phyloP scores from a whole-genome alignment of 2,329 filamentous ascomycete genomes.

The Hypoxylon sp. region DNA sequence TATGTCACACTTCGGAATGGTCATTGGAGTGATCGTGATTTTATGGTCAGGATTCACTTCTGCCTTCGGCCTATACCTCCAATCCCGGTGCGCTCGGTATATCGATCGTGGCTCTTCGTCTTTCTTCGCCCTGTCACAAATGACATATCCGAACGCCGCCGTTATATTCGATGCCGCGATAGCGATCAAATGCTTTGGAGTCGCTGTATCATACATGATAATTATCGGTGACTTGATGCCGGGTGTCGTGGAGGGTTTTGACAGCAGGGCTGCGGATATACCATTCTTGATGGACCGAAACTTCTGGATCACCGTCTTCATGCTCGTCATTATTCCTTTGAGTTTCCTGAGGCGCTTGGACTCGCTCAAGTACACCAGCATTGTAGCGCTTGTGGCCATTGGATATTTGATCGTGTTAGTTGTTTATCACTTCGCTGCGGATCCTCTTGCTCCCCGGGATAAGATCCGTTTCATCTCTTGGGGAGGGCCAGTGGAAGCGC shows the following conservation, averaged over 20 bases:
- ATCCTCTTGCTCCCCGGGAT: constrained; percentile 79
- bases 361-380: constrained; percentile 96
- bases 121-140: constrained; percentile 96
- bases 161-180: constrained; percentile 97
- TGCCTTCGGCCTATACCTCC: constrained; percentile 94
- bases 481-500: constrained; percentile 80
- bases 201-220: constrained; percentile 96
- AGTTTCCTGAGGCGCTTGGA: constrained; percentile 93
- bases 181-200: constrained; percentile 97
- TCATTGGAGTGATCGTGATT: constrained; percentile 85
- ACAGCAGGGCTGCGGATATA: constrained; percentile 70
- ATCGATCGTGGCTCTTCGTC: constrained; percentile 89
- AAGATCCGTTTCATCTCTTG: constrained; percentile 82
- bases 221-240: constrained; percentile 99
- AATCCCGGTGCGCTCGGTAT: constrained; percentile 92
- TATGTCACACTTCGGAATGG: constrained; percentile 94
- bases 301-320: constrained; percentile 98
- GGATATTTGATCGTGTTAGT: constrained; percentile 94
- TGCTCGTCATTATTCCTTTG: constrained; percentile 94
- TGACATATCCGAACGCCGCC: constrained; percentile 96
- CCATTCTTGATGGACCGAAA: constrained; percentile 88
- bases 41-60: constrained; percentile 91
- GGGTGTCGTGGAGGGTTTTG: constrained; percentile 87
- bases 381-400: constrained; percentile 92
- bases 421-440: constrained; percentile 89